Evolutionary conservation across 108 stramenopile species (phyloP).

Genomic region (Bacterosira constricta): DNA sequence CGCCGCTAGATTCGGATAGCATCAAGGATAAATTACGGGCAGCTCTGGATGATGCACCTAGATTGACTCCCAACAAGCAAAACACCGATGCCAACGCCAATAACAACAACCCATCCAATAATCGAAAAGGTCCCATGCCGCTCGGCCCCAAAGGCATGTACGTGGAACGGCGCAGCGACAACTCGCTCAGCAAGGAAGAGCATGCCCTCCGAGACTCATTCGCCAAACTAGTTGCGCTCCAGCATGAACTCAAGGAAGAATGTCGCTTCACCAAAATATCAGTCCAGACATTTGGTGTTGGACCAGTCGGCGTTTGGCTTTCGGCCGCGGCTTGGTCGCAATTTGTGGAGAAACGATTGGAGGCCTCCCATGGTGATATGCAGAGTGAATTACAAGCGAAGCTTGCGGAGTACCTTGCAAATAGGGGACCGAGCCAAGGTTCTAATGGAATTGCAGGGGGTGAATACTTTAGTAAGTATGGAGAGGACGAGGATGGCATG

Average conservation of each 20-base stretch:
- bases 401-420: constrained; percentile 33
- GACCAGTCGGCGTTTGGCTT: constrained; percentile 32
- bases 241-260: constrained; percentile 45
- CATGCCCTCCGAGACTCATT: constrained; percentile 28
- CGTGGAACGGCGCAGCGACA: constrained; percentile 26
- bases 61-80: not conserved
- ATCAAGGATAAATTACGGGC: constrained; percentile 14
- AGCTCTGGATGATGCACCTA: not conserved
- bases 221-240: constrained; percentile 32
- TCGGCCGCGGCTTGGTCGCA: constrained; percentile 45
- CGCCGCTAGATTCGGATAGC: not conserved
- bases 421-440: not conserved
- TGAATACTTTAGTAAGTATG: not conserved
- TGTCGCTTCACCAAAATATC: constrained; percentile 33
- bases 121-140: constrained; percentile 20
- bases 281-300: constrained; percentile 40
- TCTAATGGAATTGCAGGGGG: not conserved
- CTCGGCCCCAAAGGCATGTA: constrained; percentile 22
- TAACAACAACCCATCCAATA: not conserved
- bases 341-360: constrained; percentile 44
- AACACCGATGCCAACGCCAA: not conserved
- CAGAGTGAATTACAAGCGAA: constrained; percentile 45
- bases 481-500: not conserved
- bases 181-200: constrained; percentile 37
- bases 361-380: constrained; percentile 40